Conservation (phyloP, 164 flowering plant genomes). For the Nymphaea colorata region DNA sequence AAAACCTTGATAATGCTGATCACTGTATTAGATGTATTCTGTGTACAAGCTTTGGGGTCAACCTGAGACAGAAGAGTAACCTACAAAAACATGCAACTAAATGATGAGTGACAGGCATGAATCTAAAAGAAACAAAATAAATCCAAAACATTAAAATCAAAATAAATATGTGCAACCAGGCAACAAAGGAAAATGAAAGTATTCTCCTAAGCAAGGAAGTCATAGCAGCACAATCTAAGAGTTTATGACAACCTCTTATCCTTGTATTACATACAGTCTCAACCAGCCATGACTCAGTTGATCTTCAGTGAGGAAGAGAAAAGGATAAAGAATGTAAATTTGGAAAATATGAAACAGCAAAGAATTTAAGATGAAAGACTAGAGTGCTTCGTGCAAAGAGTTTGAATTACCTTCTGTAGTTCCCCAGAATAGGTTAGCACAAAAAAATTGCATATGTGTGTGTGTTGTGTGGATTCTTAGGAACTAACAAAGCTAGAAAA, state of each 20-base stretch:
- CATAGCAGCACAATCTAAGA: neutral
- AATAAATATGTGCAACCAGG: neutral
- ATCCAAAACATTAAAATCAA: too few relatives aligned
- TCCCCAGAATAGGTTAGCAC: too few relatives aligned
- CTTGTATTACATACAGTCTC: neutral
- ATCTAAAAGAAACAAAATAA: neutral
- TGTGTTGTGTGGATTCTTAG: too few relatives aligned
- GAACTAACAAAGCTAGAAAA: too few relatives aligned
- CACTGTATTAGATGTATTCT: constrained; percentile 47
- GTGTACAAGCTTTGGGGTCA: constrained; percentile 37
- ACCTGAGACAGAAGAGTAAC: constrained; percentile 79
- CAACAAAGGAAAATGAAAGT: neutral
- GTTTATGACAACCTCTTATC: neutral
- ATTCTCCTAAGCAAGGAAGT: neutral
- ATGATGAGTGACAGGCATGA: neutral
- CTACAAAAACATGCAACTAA: constrained; percentile 23
- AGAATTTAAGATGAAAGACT: too few relatives aligned
- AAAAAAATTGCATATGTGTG: too few relatives aligned
- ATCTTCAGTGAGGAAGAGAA: neutral
- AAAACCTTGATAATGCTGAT: constrained; percentile 90
- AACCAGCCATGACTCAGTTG: neutral
- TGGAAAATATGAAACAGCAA: too few relatives aligned
- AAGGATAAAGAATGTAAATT: too few relatives aligned
- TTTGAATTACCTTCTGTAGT: too few relatives aligned
- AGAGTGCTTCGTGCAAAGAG: too few relatives aligned